Evolutionary conservation across 768 basidiomycete species (phyloP).

Genomic region (Collybia nuda): DNA sequence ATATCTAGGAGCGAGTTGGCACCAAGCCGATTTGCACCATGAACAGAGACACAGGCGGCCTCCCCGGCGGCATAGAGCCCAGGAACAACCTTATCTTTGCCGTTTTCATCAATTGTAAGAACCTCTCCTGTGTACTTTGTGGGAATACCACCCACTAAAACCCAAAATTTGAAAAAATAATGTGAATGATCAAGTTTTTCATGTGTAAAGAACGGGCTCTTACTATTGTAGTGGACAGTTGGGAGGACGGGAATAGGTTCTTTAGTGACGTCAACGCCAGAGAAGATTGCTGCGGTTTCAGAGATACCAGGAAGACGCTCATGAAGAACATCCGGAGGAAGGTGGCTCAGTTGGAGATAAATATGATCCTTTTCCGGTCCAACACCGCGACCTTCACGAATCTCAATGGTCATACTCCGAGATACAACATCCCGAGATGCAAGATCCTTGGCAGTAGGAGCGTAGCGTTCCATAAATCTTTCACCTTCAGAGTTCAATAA

Average conservation of each 20-base stretch:
- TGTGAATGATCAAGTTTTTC: neutral
- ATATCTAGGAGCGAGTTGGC: slow-evolving; percentile 99
- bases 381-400: slow-evolving; percentile 98
- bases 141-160: slow-evolving; percentile 97
- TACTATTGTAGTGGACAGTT: slow-evolving; percentile 98
- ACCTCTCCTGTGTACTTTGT: slow-evolving; percentile 98
- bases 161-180: too few species aligned
- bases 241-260: slow-evolving; percentile 98
- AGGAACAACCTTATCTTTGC: slow-evolving; percentile 92
- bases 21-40: slow-evolving; percentile 98
- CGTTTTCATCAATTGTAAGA: slow-evolving; percentile 81
- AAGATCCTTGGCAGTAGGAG: slow-evolving; percentile 98
- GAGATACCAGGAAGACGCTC: slow-evolving; percentile 99
- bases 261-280: slow-evolving; percentile 99
- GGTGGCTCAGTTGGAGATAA: slow-evolving; percentile 94
- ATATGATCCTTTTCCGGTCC: slow-evolving; percentile 98
- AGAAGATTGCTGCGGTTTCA: slow-evolving; percentile 98
- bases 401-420: slow-evolving; percentile 98
- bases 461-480: slow-evolving; percentile 99
- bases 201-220: slow-evolving; percentile 27
- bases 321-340: slow-evolving; percentile 93
- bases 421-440: slow-evolving; percentile 99
- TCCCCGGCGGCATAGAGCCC: slow-evolving; percentile 99
- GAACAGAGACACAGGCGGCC: slow-evolving; percentile 98
- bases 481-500: slow-evolving; percentile 98